phyloP scores from a whole-genome alignment of 371 early-diverging fungal species.

The Batkoa obscura region DNA sequence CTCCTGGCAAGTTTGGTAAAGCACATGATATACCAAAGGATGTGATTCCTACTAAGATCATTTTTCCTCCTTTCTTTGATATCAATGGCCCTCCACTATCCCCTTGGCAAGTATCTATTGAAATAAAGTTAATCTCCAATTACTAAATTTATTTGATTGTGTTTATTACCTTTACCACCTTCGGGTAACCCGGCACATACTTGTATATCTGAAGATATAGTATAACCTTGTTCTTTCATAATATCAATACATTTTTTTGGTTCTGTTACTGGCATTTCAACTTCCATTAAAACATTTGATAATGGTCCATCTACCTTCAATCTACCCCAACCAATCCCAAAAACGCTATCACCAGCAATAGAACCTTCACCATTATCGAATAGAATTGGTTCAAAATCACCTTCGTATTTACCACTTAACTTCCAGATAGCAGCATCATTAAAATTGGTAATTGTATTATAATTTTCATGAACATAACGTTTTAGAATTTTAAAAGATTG shows the following conservation, averaged over 20 bases:
- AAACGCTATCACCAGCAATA: neutral
- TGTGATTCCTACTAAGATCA: constrained; percentile 2
- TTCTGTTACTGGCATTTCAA: neutral
- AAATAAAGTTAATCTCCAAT: neutral
- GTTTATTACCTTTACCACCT: constrained; percentile 1
- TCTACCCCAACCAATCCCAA: constrained; percentile 6
- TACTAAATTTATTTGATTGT: neutral
- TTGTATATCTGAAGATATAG: neutral
- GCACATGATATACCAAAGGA: constrained; percentile 4
- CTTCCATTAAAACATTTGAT: constrained; percentile 3
- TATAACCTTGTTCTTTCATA: constrained; percentile 7
- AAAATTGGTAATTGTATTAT: neutral
- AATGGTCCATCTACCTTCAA: constrained; percentile 3
- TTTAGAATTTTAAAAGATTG: neutral
- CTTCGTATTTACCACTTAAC: neutral
- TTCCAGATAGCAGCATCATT: constrained; percentile 6
- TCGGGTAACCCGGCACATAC: constrained; percentile 2
- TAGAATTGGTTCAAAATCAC: neutral
- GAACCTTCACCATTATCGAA: constrained; percentile 2
- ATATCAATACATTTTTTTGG: neutral
- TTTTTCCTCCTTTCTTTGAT: neutral
- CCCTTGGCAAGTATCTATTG: constrained; percentile 5
- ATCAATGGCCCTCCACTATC: constrained; percentile 4
- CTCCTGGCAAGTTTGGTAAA: constrained; percentile 4
- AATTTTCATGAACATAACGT: constrained; percentile 4